Conservation (phyloP, 2,329 filamentous ascomycete species). For the Ophiostoma australiae region DNA sequence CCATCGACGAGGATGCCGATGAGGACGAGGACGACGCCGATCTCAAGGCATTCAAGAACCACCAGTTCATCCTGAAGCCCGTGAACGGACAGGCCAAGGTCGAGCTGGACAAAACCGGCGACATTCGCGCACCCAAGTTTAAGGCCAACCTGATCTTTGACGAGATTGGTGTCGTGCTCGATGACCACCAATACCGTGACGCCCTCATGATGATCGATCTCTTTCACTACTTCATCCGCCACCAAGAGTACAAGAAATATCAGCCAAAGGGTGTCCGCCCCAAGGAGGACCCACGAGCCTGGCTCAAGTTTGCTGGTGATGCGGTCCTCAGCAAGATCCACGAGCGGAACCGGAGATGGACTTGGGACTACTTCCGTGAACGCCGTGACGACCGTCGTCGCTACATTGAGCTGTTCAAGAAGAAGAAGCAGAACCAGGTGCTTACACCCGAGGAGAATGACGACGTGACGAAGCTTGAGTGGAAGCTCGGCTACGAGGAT, state of each 20-base stretch:
- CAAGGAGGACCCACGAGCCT: conserved; percentile 86
- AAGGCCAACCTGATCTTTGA: conserved; percentile 92
- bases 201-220: conserved; percentile 96
- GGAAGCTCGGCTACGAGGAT: conserved; percentile 89
- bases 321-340: conserved; percentile 92
- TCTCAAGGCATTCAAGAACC: conserved; percentile 39
- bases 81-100: conserved; percentile 92
- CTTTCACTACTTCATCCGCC: conserved; percentile 96
- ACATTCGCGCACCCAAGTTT: conserved; percentile 71
- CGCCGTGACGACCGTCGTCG: conserved; percentile 80
- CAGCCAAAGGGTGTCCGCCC: conserved; percentile 76
- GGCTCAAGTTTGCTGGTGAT: conserved; percentile 86
- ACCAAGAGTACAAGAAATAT: conserved; percentile 92
- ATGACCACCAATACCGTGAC: conserved; percentile 96
- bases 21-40: conserved; percentile 43
- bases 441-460: conserved; percentile 65
- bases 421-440: conserved; percentile 72
- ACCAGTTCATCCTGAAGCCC: conserved; percentile 93
- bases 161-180: conserved; percentile 94
- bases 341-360: conserved; percentile 86
- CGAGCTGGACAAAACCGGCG: conserved; percentile 89
- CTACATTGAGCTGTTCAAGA: conserved; percentile 96
- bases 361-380: conserved; percentile 92
- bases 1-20: conserved; percentile 43
- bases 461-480: conserved; percentile 71